Percentiles rank a stretch among this genome's conserved stretches.
phyloP scores from a whole-genome alignment of 2,329 filamentous ascomycete genomes.

The Epichloe scottii region DNA sequence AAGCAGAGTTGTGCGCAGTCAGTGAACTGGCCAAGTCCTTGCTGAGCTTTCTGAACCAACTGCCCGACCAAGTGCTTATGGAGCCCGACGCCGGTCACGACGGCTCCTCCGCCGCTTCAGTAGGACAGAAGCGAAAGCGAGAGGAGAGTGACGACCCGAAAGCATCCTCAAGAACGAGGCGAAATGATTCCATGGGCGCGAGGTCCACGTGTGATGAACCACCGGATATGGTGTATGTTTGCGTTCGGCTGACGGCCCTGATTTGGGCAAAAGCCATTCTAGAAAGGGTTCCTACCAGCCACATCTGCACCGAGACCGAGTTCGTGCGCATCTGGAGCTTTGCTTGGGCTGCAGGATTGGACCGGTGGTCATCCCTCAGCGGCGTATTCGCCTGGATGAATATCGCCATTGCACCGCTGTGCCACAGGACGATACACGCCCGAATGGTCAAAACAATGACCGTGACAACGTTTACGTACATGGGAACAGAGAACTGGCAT shows the following conservation, averaged over 20 bases:
- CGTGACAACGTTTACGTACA: conserved; percentile 29
- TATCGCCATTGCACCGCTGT: conserved; percentile 28
- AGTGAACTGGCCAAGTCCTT: conserved; percentile 27
- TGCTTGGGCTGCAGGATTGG: conserved; percentile 33
- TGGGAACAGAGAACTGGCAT: conserved; percentile 37
- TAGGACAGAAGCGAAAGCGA: conserved; percentile 9
- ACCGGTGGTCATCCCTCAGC: conserved; percentile 32
- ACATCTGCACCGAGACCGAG: conserved; percentile 25
- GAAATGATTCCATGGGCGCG: conserved; percentile 3
- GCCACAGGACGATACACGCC: conserved; percentile 25
- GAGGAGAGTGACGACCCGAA: conserved; percentile 2
- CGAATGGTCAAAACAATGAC: conserved; percentile 34
- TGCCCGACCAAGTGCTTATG: conserved; percentile 18
- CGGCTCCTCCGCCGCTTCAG: not conserved
- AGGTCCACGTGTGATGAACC: conserved; percentile 9
- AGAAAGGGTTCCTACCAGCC: conserved; percentile 27
- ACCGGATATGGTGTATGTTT: conserved; percentile 33
- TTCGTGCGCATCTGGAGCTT: conserved; percentile 33
- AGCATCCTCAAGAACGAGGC: not conserved
- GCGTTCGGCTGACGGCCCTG: conserved; percentile 32
- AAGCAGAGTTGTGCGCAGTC: conserved; percentile 26
- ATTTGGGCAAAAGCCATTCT: conserved; percentile 36
- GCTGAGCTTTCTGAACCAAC: conserved; percentile 23
- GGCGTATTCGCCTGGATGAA: conserved; percentile 38
- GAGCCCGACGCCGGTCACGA: not conserved